Evolutionary conservation across 108 stramenopile species (phyloP), one percentile per base, ranked within the genome.

Genomic region (Bacterosira constricta): DNA sequence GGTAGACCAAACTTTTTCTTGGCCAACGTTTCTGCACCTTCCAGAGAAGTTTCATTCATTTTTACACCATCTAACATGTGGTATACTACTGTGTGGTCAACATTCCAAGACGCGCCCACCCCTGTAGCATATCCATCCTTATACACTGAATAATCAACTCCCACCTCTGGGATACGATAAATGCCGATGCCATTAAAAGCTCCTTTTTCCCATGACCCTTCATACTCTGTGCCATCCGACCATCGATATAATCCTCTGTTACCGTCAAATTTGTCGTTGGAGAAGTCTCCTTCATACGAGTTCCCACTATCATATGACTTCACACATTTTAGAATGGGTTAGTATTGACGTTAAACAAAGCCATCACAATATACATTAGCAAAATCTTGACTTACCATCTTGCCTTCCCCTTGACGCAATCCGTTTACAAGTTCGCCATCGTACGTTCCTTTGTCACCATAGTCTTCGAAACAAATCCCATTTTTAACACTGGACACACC

Each of bases 111-210:
- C 32, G 67, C 59, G 5, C 75, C 75, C 15, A 39, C 44, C 13
- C 75, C 75, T 4, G 23, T 46, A 11, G 59, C 66, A 38, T 53
- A 39, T 10, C 64, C 75, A 15, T 61, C 21, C 23, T 49, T 36
- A 55, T 75, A 75, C 20, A 61, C n/a, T 0, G 75, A 67, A 52
- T 75, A 75, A 38, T 75, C 66, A 25, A 75, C 75, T 41, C 60
- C 60, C 23, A 57, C 66, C 47, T 67, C 45, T 47, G 60, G 38
- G 36, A 59, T 55, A 13, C 61, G 75, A 34, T 67, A 75, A 47
- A 68, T 67, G 9, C 58, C 45, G 23, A 41, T 34, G 29, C 75
- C 75, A n/a, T 75, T 12, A 9, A 66, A 58, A 18, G 32, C 20
- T 0, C 55, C 55, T 6, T 56, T 51, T 34, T 57, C 49, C 66